Percentiles rank a stretch among this genome's conserved stretches.
Conservation (phyloP, 768 basidiomycete genomes). For the Lepiota venenata region DNA sequence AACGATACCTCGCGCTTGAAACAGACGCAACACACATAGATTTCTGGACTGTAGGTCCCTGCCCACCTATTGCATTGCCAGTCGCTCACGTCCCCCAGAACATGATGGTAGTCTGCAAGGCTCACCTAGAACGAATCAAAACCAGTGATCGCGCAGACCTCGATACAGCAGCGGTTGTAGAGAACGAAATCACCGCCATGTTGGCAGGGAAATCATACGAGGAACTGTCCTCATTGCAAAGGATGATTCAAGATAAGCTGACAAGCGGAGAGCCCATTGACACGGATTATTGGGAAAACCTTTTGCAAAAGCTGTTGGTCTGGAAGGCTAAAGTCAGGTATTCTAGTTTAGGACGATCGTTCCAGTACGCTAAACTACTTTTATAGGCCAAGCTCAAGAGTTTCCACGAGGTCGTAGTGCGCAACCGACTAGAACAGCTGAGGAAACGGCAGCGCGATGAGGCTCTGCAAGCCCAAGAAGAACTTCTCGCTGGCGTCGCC, state of each 20-base stretch:
- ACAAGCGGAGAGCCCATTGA: conserved; percentile 92
- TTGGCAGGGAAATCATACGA: conserved; percentile 85
- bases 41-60: conserved; percentile 85
- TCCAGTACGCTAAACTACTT: conserved; percentile 10
- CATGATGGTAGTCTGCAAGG: conserved; percentile 97
- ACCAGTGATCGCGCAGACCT: conserved; percentile 56
- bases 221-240: conserved; percentile 79
- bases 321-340: conserved; percentile 91
- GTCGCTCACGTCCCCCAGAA: conserved; percentile 46
- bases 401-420: conserved; percentile 94
- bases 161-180: conserved; percentile 78
- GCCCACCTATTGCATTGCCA: background rate
- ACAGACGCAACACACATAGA: conserved; percentile 83
- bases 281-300: conserved; percentile 95
- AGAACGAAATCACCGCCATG: conserved; percentile 77
- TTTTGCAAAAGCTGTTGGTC: conserved; percentile 88
- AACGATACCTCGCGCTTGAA: conserved; percentile 87
- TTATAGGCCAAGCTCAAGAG: conserved; percentile 82
- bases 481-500: conserved; percentile 77
- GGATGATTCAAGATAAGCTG: conserved; percentile 84
- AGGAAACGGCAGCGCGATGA: conserved; percentile 96
- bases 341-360: background rate
- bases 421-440: conserved; percentile 93
- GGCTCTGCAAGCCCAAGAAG: conserved; percentile 90
- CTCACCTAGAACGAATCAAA: conserved; percentile 77